Conservation (phyloP, 192 early-diverging fungal genomes). For the Paraglomus brasilianum region DNA sequence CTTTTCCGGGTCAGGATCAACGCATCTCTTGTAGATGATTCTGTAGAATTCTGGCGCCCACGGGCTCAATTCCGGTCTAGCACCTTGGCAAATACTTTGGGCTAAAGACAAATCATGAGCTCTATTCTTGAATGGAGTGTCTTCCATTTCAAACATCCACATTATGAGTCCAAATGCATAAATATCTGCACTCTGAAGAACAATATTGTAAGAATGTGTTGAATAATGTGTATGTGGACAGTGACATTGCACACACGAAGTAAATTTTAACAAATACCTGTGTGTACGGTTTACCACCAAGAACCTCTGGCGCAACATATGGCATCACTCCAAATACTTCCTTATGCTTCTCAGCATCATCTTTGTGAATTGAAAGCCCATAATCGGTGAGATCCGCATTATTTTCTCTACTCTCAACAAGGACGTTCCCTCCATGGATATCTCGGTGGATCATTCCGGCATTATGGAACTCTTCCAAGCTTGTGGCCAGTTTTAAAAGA, state of each 20-base stretch:
- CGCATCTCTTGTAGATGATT: background rate
- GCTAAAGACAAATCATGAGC: background rate
- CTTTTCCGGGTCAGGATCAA: background rate
- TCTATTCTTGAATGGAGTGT: background rate
- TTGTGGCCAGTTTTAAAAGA: background rate
- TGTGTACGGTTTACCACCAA: no score
- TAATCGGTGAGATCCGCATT: no score
- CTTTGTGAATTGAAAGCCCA: no score
- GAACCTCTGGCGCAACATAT: no score
- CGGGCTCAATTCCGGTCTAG: background rate
- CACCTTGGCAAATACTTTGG: background rate
- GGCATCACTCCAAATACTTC: no score
- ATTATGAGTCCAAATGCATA: conserved; percentile 2
- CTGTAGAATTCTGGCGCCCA: background rate
- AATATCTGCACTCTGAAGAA: no score
- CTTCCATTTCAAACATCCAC: background rate
- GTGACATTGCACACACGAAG: no score
- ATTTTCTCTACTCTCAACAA: no score
- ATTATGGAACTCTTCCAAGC: conserved; percentile 4
- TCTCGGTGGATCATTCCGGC: conserved; percentile 10
- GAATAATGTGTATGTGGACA: no score
- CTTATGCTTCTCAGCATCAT: no score
- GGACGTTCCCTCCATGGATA: conserved; percentile 17
- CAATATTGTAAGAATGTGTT: no score
- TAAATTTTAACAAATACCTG: no score